Evolutionary conservation across 371 early-diverging fungal species (phyloP).

Genomic region (Zychaea mexicana): DNA sequence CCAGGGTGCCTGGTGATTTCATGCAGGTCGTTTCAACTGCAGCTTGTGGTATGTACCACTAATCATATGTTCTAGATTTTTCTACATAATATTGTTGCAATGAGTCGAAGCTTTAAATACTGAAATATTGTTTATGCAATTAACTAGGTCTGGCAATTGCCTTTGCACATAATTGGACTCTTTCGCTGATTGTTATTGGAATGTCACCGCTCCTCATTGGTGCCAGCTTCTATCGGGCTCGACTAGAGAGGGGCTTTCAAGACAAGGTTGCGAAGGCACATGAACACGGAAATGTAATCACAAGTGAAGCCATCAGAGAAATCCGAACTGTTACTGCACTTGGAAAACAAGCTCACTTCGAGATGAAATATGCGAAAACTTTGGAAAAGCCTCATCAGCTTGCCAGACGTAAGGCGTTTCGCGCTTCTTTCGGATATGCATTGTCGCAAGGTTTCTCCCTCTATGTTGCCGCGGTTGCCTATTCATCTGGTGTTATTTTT

Average conservation of each 20-base stretch:
- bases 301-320: slow-evolving; percentile 77
- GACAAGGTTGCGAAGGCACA: slow-evolving; percentile 60
- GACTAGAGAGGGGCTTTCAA: slow-evolving; percentile 46
- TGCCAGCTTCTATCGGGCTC: slow-evolving; percentile 28
- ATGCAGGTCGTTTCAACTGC: slow-evolving; percentile 46
- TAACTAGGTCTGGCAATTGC: slow-evolving; percentile 37
- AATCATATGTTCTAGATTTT: background rate
- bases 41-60: slow-evolving; percentile 16
- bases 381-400: slow-evolving; percentile 64
- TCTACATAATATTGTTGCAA: background rate
- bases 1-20: slow-evolving; percentile 65
- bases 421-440: slow-evolving; percentile 61
- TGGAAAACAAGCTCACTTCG: slow-evolving; percentile 70
- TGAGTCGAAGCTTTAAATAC: too few species aligned
- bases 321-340: slow-evolving; percentile 82
- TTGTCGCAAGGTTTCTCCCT: slow-evolving; percentile 59
- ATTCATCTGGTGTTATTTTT: slow-evolving; percentile 55
- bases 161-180: slow-evolving; percentile 44
- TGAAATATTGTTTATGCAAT: background rate
- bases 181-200: slow-evolving; percentile 53
- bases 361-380: slow-evolving; percentile 50
- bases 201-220: slow-evolving; percentile 42
- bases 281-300: slow-evolving; percentile 62
- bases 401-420: slow-evolving; percentile 53
- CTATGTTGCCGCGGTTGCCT: slow-evolving; percentile 58